These are phyloP conservation scores for Pichia deserticola DNA, from an alignment of 805 yeast genomes.

Conservation along the genomic window DNA sequence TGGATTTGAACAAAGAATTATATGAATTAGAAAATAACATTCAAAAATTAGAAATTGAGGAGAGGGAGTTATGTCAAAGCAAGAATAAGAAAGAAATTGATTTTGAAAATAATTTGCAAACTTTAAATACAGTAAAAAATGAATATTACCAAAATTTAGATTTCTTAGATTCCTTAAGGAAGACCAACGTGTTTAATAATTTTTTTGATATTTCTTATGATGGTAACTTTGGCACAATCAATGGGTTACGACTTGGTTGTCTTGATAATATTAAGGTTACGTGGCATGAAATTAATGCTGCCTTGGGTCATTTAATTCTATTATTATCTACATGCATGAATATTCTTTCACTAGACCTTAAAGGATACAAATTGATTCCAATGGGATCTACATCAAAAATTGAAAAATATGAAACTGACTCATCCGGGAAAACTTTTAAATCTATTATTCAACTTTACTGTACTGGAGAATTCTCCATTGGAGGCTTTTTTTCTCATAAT, in stretches of 20 bases:
- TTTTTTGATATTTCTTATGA: constrained; percentile 79
- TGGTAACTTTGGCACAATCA: constrained; percentile 81
- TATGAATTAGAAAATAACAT: constrained; percentile 34
- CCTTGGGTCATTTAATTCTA: constrained; percentile 75
- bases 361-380: constrained; percentile 62
- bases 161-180: constrained; percentile 63
- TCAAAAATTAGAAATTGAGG: constrained; percentile 33
- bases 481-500: constrained; percentile 64
- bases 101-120: constrained; percentile 40
- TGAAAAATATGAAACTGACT: constrained; percentile 42
- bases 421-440: constrained; percentile 23
- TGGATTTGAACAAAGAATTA: constrained; percentile 42
- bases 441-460: constrained; percentile 52
- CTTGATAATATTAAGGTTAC: constrained; percentile 55
- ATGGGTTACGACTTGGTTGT: constrained; percentile 76
- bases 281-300: constrained; percentile 90
- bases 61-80: constrained; percentile 37
- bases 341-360: constrained; percentile 46
- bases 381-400: constrained; percentile 80
- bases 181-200: constrained; percentile 75
- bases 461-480: constrained; percentile 65
- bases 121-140: constrained; percentile 56
- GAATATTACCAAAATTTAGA: constrained; percentile 54
- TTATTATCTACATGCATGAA: constrained; percentile 57
- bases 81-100: constrained; percentile 54